These are phyloP conservation scores for Cystobasidium tubakii DNA, from an alignment of 768 basidiomycete species.

Conservation along the genomic window DNA sequence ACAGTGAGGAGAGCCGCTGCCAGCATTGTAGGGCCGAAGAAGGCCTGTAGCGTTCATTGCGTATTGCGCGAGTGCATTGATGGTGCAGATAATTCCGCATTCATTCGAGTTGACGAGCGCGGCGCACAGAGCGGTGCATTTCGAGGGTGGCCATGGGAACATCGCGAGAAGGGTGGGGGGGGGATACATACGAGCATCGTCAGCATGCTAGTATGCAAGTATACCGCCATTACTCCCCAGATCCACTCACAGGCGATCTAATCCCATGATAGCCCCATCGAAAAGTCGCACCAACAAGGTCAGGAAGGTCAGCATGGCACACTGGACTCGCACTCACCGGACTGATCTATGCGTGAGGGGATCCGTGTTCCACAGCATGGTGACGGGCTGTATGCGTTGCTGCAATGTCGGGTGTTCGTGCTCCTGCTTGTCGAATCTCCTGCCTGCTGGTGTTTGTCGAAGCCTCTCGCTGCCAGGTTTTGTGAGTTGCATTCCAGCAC, in stretches of 20 bases:
- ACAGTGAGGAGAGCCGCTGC: conserved; percentile 21
- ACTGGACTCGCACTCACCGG: not conserved
- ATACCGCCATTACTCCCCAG: not conserved
- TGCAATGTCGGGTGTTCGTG: no score
- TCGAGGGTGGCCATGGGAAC: not conserved
- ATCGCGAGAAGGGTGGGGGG: not conserved
- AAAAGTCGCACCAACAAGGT: conserved; percentile 1
- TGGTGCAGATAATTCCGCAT: not conserved
- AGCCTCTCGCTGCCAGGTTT: not conserved
- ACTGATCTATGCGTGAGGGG: conserved; percentile 26
- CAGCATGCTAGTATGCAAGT: not conserved
- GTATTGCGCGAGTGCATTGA: not conserved
- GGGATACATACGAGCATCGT: not conserved
- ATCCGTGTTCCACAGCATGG: conserved; percentile 32
- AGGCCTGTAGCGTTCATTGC: conserved; percentile 21
- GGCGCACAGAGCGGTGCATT: conserved; percentile 2
- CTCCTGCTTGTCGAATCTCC: not conserved
- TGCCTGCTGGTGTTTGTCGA: not conserved
- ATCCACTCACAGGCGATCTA: conserved; percentile 21
- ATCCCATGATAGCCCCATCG: not conserved
- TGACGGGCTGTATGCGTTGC: conserved; percentile 3
- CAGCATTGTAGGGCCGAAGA: conserved; percentile 28
- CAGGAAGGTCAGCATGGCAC: not conserved
- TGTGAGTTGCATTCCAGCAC: no score
- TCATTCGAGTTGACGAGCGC: not conserved